These are phyloP conservation scores for Cystobasidium tubakii DNA, from an alignment of 768 basidiomycete genomes.

Conservation along the genomic window DNA sequence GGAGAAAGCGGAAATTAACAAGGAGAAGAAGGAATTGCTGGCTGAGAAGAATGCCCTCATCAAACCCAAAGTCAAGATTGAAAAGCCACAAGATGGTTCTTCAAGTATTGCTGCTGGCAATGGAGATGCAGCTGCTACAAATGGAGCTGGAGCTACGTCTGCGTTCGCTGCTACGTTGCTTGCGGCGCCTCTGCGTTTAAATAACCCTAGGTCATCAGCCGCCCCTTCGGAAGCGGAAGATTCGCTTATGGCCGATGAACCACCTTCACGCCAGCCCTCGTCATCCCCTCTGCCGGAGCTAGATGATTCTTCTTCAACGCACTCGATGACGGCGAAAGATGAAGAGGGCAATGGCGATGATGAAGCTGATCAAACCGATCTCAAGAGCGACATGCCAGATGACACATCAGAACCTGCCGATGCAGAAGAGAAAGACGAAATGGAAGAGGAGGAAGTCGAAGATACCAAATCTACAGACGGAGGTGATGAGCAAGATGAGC, in stretches of 20 bases:
- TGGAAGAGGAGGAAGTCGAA: background rate
- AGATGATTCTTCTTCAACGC: background rate
- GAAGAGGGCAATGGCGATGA: background rate
- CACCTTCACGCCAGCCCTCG: conserved; percentile 8
- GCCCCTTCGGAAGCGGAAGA: conserved; percentile 23
- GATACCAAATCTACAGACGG: background rate
- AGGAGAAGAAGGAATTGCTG: conserved; percentile 79
- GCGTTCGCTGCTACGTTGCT: background rate
- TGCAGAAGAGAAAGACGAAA: background rate
- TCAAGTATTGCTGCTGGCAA: background rate
- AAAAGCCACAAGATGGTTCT: conserved; percentile 1
- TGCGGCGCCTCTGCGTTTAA: background rate
- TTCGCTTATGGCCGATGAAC: conserved; percentile 21
- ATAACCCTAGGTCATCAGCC: background rate
- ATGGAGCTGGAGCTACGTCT: background rate
- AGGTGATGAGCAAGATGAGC: background rate
- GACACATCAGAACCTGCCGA: background rate
- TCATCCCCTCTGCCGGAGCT: conserved; percentile 20
- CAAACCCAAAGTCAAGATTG: background rate
- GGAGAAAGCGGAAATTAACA: conserved; percentile 90
- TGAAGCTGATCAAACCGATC: background rate
- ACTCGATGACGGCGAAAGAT: background rate
- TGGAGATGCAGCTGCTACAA: background rate
- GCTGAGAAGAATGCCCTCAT: conserved; percentile 49
- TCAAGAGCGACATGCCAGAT: background rate